Conservation (phyloP, 345 rosid species). For the Bruguiera sexangula region DNA sequence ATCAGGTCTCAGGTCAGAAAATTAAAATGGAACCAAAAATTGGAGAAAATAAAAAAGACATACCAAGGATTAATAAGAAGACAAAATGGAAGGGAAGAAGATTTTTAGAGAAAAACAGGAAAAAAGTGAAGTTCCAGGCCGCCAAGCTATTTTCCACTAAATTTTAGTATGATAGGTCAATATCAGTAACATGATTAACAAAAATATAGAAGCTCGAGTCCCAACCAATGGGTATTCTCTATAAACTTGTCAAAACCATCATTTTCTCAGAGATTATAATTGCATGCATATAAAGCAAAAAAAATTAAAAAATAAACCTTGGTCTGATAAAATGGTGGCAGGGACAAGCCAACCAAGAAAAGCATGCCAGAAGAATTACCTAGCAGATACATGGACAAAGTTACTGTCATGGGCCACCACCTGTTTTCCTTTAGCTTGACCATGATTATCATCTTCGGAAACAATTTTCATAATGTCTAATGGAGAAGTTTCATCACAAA, state of each 20-base stretch:
- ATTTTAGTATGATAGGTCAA: too few species aligned
- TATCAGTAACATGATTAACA: too few species aligned
- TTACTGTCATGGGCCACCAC: conserved; percentile 19
- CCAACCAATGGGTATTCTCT: too few species aligned
- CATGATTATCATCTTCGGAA: conserved; percentile 33
- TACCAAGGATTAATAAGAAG: background rate
- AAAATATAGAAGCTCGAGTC: too few species aligned
- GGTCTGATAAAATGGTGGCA: background rate
- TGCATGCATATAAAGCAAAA: background rate
- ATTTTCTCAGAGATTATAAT: too few species aligned
- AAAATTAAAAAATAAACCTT: conserved; percentile 2
- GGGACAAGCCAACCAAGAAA: background rate
- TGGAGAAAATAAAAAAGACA: too few species aligned
- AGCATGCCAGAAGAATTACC: conserved; percentile 35
- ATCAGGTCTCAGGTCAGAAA: background rate
- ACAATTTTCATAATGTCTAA: conserved; percentile 43
- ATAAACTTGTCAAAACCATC: too few species aligned
- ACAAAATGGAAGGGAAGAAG: background rate
- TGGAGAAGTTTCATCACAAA: conserved; percentile 29
- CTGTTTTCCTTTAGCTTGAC: conserved; percentile 52
- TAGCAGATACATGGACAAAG: conserved; percentile 25
- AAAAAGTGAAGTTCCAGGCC: too few species aligned
- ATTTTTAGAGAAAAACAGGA: background rate
- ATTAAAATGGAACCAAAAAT: background rate
- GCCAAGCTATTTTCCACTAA: too few species aligned